Percentiles rank a stretch among this genome's conserved stretches.
These are phyloP conservation scores for Scortechinia acanthostroma DNA, from an alignment of 2,329 filamentous ascomycete species.

Conservation along the genomic window DNA sequence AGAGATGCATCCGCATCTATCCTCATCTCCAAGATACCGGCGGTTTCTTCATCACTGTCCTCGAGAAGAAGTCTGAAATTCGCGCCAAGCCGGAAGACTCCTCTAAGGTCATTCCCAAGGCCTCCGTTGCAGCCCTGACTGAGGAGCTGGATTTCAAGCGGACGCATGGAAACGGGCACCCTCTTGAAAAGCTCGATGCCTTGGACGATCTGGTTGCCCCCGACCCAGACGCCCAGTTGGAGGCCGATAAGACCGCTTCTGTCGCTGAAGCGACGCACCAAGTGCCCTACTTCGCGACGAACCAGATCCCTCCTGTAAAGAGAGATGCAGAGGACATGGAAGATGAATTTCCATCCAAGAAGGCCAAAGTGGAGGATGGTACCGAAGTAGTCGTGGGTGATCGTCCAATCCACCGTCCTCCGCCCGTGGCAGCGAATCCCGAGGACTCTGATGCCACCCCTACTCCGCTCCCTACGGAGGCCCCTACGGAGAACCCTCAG, in stretches of 20 bases:
- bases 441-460: slow-evolving; percentile 4
- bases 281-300: slow-evolving; percentile 6
- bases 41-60: slow-evolving; percentile 91
- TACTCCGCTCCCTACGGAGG: slow-evolving; percentile 5
- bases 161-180: slow-evolving; percentile 3
- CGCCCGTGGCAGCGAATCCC: slow-evolving; percentile 13
- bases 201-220: slow-evolving; percentile 5
- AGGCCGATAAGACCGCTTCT: slow-evolving; percentile 5
- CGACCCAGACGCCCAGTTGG: slow-evolving; percentile 7
- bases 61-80: slow-evolving; percentile 87
- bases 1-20: slow-evolving; percentile 89
- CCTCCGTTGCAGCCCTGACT: slow-evolving; percentile 8
- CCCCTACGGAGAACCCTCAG: slow-evolving; percentile 9
- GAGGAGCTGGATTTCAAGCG: slow-evolving; percentile 10
- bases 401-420: slow-evolving; percentile 19
- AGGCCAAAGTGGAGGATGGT: slow-evolving; percentile 10
- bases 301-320: slow-evolving; percentile 1
- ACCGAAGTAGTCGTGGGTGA: slow-evolving; percentile 12
- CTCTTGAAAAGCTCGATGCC: slow-evolving; percentile 4
- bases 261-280: slow-evolving; percentile 4
- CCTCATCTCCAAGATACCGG: slow-evolving; percentile 93
- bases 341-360: not conserved
- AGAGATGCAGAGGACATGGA: not conserved
- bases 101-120: slow-evolving; percentile 23
- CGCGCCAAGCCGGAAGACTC: slow-evolving; percentile 66